Percentiles rank a stretch among this genome's conserved stretches.
Evolutionary conservation across 2,329 filamentous ascomycete genomes (phyloP).

Genomic region (Camillea tinctor): DNA sequence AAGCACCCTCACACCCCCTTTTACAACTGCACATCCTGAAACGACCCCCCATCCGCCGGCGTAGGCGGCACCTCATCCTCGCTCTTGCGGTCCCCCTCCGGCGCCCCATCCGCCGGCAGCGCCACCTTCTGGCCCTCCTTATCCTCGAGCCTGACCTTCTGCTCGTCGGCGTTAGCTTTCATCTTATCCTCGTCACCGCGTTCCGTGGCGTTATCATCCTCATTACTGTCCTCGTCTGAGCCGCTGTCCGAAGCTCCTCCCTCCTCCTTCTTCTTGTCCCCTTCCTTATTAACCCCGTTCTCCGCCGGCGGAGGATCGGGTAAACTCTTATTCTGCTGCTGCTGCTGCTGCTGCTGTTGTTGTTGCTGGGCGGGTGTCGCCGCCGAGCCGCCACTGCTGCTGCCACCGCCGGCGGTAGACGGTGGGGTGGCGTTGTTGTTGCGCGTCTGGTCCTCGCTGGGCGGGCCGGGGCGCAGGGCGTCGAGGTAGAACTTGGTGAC

Average conservation of each 20-base stretch:
- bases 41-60: conserved; percentile 54
- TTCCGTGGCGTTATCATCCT: conserved; percentile 34
- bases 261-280: conserved; percentile 8
- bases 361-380: conserved; percentile 11
- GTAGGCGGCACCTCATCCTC: conserved; percentile 40
- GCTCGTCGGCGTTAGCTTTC: conserved; percentile 43
- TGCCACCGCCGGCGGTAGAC: conserved; percentile 1
- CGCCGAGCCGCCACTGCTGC: background rate
- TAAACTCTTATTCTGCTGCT: conserved; percentile 23
- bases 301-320: conserved; percentile 24
- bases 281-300: conserved; percentile 19
- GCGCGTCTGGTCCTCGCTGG: conserved; percentile 32
- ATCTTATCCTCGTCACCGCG: conserved; percentile 24
- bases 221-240: conserved; percentile 22
- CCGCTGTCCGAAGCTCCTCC: background rate
- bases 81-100: conserved; percentile 29
- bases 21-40: conserved; percentile 62
- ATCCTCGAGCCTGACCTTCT: conserved; percentile 57
- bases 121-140: conserved; percentile 54
- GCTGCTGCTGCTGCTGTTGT: no score
- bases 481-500: conserved; percentile 96
- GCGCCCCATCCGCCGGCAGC: conserved; percentile 39
- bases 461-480: conserved; percentile 56
- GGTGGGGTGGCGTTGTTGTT: conserved; percentile 24
- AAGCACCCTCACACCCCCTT: background rate